Base-by-base conservation (phyloP, 2,329 filamentous ascomycete genomes). In the Trichoderma sp. region DNA sequence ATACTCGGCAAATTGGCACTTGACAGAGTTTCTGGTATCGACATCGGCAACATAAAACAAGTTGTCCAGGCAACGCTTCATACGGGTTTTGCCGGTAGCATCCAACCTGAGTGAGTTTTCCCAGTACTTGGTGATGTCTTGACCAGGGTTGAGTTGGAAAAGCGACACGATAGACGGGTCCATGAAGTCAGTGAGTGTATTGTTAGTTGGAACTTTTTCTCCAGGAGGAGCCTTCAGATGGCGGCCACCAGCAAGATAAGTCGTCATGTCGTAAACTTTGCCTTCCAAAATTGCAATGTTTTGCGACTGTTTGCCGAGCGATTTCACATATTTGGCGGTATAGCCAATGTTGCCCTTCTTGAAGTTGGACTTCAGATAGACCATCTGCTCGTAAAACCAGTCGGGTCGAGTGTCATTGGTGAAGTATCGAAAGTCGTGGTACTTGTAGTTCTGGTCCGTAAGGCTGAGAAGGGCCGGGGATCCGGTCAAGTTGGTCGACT, bases 1-100 rank as follows among this genome's bases (percentile, higher is more conserved):
- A 82, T 98, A 99, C 73, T 91, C 91, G 30, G 96, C 90, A 79
- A 99, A 98, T 74, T 92, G 86, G 84, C 96, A 99, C 73, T 90
- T 89, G 1, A 89, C 82, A 1, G 95, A 98, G 82, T 93, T 94
- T 85, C 96, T 88, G 2, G 95, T 98, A 79, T 99, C 96, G 3
- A 97, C 86, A 74, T 97, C 91, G 34, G 94, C 96, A 26, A 98
- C 90, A 78, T 96, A 98, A 84, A 98, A 99, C 47, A 99, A 87
- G 76, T 98, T 97, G 83, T 98, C 91, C 68, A 99, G 87, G 79
- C 96, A 99, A 1, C 90, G 85, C 79, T 91, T 85, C 93, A 97
- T 97, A 39, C 90, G 87, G 24, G 81, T 77, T 76, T 91, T 92
- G 75, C 89, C 78, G 0, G 79, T 85, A 0, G 83, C 56, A 72